Base-by-base conservation (phyloP, 2,329 filamentous ascomycete genomes). In the Dryadomyces quercus-mongolicae region DNA sequence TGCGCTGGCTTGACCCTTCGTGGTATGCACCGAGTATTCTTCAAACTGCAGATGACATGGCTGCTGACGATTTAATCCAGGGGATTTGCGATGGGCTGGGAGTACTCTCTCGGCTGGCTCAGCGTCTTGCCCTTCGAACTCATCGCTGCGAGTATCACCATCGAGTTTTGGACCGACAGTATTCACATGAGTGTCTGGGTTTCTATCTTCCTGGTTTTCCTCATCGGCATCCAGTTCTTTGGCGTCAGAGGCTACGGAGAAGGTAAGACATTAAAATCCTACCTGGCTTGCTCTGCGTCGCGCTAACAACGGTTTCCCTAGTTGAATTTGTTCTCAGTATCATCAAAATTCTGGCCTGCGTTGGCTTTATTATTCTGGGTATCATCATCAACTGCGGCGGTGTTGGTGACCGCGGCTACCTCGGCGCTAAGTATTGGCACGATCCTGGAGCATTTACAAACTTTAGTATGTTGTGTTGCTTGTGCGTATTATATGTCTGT, bases 321-420 rank as follows among this genome's bases (percentile, higher is more conserved):
- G 48, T 81, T 57, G 80, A 84, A 61, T 83, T 82, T 58, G 57
- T 77, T 20, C 73, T 83, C 21, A 73, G 72, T 58, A 68, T 76
- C 54, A 71, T 83, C 63, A 84, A 84, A 64, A 72, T 84, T 58
- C 62, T 68, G 13, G 78, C 81, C 48, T 75, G 77, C 61, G 68
- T 76, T 13, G 82, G 81, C 4, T 84, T 85, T 64, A 85, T 85
- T 63, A 73, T 86, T 59, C 67, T 84, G 22, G 80, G 76, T 44
- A 80, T 84, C 52, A 66, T 82, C 54, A 74, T 83, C 61, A 74
- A 81, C 63, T 71, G 69, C 52, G 80, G 80, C 45, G 80, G 77
- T 52, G 77, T 77, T 5, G 77, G 77, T 55, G 63, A 73, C 57
- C 67, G 74, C 60, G 75, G 78, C 38, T 81, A 84, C 63, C 76